phyloP scores from a whole-genome alignment of 345 rosid species.

The Eucalyptus albens region DNA sequence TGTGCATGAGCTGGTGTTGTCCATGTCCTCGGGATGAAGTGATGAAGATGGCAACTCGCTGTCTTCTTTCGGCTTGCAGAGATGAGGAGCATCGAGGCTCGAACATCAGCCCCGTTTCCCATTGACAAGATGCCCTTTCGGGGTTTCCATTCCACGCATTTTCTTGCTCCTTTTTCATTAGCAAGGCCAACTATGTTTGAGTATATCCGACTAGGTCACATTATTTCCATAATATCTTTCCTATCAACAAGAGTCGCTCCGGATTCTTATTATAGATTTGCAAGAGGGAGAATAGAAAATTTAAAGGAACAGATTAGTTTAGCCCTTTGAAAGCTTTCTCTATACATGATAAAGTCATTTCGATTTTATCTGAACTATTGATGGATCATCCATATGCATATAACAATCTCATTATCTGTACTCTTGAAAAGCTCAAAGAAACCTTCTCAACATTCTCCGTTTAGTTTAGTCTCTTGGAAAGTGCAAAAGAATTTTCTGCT shows the following conservation, averaged over 20 bases:
- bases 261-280: background rate
- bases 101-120: background rate
- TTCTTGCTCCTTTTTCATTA: background rate
- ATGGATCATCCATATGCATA: background rate
- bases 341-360: background rate
- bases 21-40: background rate
- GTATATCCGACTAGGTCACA: background rate
- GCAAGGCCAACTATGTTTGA: background rate
- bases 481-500: background rate
- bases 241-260: background rate
- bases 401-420: background rate
- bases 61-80: background rate
- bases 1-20: background rate
- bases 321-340: background rate
- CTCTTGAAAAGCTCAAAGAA: background rate
- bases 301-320: background rate
- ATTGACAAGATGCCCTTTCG: background rate
- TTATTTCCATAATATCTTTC: background rate
- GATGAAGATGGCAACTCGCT: background rate
- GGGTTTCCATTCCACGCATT: background rate
- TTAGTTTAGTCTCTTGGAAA: background rate
- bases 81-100: background rate
- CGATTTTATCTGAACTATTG: background rate
- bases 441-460: background rate
- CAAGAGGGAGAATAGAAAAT: background rate